phyloP scores from a whole-genome alignment of 164 flowering plant species.

The Chimonanthus praecox region DNA sequence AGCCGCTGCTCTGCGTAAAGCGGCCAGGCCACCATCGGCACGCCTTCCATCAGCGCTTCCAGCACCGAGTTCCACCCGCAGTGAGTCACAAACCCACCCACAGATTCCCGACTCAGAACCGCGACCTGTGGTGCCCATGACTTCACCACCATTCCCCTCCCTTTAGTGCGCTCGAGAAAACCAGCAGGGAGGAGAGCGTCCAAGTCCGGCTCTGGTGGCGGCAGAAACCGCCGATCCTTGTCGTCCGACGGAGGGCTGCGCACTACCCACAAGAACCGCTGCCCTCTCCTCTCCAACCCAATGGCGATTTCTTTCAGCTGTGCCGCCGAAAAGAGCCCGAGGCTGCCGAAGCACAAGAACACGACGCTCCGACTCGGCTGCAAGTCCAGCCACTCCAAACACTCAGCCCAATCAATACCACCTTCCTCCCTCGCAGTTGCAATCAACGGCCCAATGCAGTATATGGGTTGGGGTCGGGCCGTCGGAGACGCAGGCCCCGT shows the following conservation, averaged over 20 bases:
- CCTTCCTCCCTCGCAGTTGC: conserved; percentile 3
- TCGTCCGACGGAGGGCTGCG: conserved; percentile 22
- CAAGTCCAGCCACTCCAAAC: conserved; percentile 8
- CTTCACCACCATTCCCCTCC: conserved; percentile 32
- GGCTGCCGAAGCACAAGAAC: conserved; percentile 43
- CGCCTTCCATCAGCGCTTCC: conserved; percentile 32
- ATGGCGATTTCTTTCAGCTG: conserved; percentile 10
- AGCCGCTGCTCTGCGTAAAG: conserved; percentile 24
- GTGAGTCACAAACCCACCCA: too few species aligned
- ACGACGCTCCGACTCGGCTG: conserved; percentile 11
- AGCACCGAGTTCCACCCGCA: too few species aligned
- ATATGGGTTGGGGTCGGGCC: conserved; percentile 10
- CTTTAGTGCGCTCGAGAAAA: conserved; percentile 29
- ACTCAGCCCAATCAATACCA: background rate
- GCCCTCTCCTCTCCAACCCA: too few species aligned
- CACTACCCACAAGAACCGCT: too few species aligned
- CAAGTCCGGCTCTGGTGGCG: conserved; percentile 23
- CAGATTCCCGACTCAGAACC: conserved; percentile 18
- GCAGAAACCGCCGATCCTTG: conserved; percentile 46
- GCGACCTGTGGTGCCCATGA: conserved; percentile 42
- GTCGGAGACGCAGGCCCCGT: conserved; percentile 9
- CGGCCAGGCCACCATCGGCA: conserved; percentile 30
- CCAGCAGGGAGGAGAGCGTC: conserved; percentile 27
- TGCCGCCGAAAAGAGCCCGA: conserved; percentile 23
- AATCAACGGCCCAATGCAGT: conserved; percentile 27